Base-by-base conservation (phyloP, 2,329 filamentous ascomycete genomes). In the Beauveria rudraprayagi region DNA sequence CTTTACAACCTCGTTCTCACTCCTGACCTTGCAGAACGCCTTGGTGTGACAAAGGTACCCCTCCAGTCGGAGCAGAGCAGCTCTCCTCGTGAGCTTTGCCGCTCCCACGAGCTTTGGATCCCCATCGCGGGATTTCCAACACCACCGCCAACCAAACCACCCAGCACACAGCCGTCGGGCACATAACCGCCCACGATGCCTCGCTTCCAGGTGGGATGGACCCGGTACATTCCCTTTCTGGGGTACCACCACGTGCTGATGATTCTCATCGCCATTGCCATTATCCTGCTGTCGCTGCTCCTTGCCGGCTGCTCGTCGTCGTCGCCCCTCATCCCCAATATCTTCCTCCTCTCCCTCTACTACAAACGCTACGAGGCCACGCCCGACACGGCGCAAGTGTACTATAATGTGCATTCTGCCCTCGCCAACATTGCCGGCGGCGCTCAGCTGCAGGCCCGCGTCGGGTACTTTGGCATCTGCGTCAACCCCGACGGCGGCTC, bases 341-440 rank as follows among this genome's bases (percentile, higher is more conserved):
- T 99, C 76, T 99, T 97, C 82, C 86, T 99, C 67, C 90, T 99
- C 66, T 96, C 92, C n/a, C 85, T 99, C 70, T 97, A 96, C 84
- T 99, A 97, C 79, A 80, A 96, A 73, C 81, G 84, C 64, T 97
- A 97, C 77, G 85, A 87, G 22, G 90, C 94, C 3, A 80, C 83
- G 30, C 93, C 93, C 67, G 86, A 90, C 68, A 90, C 91, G 5
- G 83, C 93, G 10, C 93, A 97, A 77, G 92, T 96, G 67, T 87
- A 96, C 73, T 96, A 95, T 64, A 90, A 89, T 62, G 89, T 94
- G 63, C 88, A 91, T 65, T 85, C 86, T 17, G 91, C 92, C 61
- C 94, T 97, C 68, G 83, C 87, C 64, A 95, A 94, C 76, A 95
- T 99, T 64, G 93, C 95, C 62, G 91, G 91, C 58, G 80, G 84